Base-by-base conservation (phyloP, 495 filamentous ascomycete species). In the Clohesyomyces aquaticus region DNA sequence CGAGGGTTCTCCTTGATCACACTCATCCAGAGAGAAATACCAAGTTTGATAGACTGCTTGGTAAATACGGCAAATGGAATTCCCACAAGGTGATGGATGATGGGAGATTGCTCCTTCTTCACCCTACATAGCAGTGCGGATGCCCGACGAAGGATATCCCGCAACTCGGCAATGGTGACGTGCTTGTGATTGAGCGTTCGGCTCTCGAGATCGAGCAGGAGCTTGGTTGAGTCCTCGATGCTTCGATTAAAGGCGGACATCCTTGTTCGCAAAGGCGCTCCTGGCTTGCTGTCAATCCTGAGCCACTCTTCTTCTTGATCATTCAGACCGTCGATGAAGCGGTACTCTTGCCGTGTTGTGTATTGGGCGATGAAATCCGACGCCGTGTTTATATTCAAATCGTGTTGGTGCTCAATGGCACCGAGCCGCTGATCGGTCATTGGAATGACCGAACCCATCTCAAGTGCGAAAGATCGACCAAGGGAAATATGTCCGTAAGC, bases 361-460 rank as follows among this genome's bases (percentile, higher is more conserved):
- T 98, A 97, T 71, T 97, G 91, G 29, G 92, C 90, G 72, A 98
- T 87, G 68, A 98, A 96, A 73, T 96, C 92, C 14, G 93, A 97
- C 12, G 91, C 93, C 14, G 92, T 88, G 68, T 98, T 94, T 64
- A 96, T 85, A 48, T 85, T 85, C 19, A 82, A 83, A 28, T 85
- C 82, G 11, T 87, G 83, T 60, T 90, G 82, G 27, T 77, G 80
- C 55, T 96, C 90, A 25, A 96, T 87, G 4, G 88, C 84, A 23
- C 80, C 82, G 18, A 98, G 81, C 54, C 90, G 84, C 63, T 94
- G 92, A 74, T 98, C 92, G 26, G 88, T 91, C n/a, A 81, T 80
- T 2, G 94, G 93, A 65, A 98, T 92, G 6, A 85, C 78, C 16
- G 89, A 88, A 1, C 93, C 94, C 83, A 98, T 92, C 68, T 97